Evolutionary conservation across 352 stramenopile genomes (phyloP).

Genomic region (Phytopythium vexans): DNA sequence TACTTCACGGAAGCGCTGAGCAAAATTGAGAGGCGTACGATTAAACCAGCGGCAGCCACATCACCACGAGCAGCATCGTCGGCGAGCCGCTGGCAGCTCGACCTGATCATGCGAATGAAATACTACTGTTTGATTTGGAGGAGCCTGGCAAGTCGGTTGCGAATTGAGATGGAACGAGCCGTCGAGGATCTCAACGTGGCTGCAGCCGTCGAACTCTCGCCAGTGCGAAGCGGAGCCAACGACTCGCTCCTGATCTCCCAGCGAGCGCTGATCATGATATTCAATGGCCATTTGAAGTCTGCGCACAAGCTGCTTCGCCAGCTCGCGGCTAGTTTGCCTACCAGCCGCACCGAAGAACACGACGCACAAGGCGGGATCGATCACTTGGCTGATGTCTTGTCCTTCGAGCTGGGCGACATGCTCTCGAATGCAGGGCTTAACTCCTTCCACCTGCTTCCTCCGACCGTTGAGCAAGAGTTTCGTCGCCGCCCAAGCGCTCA

Average conservation of each 20-base stretch:
- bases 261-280: slow-evolving; percentile 43
- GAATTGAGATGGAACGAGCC: slow-evolving; percentile 45
- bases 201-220: slow-evolving; percentile 21
- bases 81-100: slow-evolving; percentile 27
- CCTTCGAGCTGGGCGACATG: slow-evolving; percentile 35
- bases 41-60: not conserved
- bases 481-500: slow-evolving; percentile 6
- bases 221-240: slow-evolving; percentile 8
- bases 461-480: slow-evolving; percentile 24
- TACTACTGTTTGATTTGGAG: slow-evolving; percentile 56
- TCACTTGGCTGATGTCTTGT: not conserved
- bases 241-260: slow-evolving; percentile 41
- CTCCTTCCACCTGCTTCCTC: slow-evolving; percentile 33
- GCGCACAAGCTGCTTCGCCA: slow-evolving; percentile 45
- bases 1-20: slow-evolving; percentile 43
- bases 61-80: slow-evolving; percentile 11
- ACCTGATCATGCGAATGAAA: slow-evolving; percentile 33
- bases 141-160: slow-evolving; percentile 35
- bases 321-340: slow-evolving; percentile 10
- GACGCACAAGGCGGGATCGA: not conserved
- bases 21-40: slow-evolving; percentile 15
- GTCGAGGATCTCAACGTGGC: slow-evolving; percentile 56
- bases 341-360: not conserved
- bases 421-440: slow-evolving; percentile 46
- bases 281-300: slow-evolving; percentile 50